Evolutionary conservation across 1,139 yeast genomes (phyloP).

Genomic region (Geotrichum citri-aurantii): DNA sequence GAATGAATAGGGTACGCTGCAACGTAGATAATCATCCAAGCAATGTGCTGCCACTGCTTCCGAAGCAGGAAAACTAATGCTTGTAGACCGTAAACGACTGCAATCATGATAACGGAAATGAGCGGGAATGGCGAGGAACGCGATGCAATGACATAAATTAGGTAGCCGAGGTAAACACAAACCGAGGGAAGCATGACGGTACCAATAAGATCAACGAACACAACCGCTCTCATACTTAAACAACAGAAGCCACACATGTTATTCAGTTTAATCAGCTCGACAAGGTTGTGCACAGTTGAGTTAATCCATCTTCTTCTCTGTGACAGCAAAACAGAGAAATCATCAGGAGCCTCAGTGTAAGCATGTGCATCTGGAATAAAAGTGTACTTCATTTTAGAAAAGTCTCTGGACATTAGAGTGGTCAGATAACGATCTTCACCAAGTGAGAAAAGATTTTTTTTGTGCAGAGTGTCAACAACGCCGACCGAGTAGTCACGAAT

Average conservation of each 20-base stretch:
- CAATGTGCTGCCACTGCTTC: slow-evolving; percentile 42
- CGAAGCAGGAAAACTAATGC: slow-evolving; percentile 38
- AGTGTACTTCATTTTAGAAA: slow-evolving; percentile 39
- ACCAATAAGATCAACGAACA: slow-evolving; percentile 37
- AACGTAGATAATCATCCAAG: slow-evolving; percentile 42
- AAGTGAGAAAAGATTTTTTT: slow-evolving; percentile 39
- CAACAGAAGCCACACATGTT: slow-evolving; percentile 43
- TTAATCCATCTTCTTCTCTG: slow-evolving; percentile 45
- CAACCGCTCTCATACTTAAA: slow-evolving; percentile 41
- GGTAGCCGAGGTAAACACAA: slow-evolving; percentile 39
- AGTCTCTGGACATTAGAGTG: slow-evolving; percentile 38
- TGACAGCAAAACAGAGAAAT: slow-evolving; percentile 40
- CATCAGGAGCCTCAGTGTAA: slow-evolving; percentile 41
- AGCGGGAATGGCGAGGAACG: slow-evolving; percentile 34
- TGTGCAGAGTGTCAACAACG: slow-evolving; percentile 40
- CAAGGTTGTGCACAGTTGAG: slow-evolving; percentile 41
- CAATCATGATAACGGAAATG: slow-evolving; percentile 38
- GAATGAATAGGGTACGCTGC: slow-evolving; percentile 40
- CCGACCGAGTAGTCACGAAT: slow-evolving; percentile 37
- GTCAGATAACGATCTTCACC: slow-evolving; percentile 43
- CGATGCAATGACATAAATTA: slow-evolving; percentile 34
- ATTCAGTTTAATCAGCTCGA: slow-evolving; percentile 39
- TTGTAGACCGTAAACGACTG: slow-evolving; percentile 40
- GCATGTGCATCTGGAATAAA: slow-evolving; percentile 39
- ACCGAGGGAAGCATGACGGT: slow-evolving; percentile 42